Evolutionary conservation across 495 filamentous ascomycete species (phyloP).

Genomic region (Aspergillus nidulans): DNA sequence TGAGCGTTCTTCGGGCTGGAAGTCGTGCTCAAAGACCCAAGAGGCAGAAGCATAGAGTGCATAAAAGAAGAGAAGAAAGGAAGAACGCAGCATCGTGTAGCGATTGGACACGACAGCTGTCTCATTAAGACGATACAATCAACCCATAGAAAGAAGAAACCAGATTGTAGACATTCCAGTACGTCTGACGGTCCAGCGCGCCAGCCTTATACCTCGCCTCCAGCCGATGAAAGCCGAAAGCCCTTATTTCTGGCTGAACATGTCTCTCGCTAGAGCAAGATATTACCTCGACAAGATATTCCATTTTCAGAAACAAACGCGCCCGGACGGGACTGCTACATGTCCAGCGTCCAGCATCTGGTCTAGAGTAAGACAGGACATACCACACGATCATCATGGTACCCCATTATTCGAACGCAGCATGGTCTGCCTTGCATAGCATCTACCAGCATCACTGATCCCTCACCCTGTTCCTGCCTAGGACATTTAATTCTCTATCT

Average conservation of each 20-base stretch:
- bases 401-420: too few relatives aligned
- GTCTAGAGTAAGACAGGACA: too few relatives aligned
- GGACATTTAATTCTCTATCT: too few relatives aligned
- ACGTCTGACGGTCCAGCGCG: too few relatives aligned
- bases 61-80: background rate
- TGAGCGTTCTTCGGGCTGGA: background rate
- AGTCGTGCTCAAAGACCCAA: background rate
- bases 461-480: background rate
- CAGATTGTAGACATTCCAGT: background rate
- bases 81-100: background rate
- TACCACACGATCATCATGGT: too few relatives aligned
- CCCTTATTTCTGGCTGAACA: too few relatives aligned
- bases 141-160: background rate
- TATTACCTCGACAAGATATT: background rate
- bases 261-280: too few relatives aligned
- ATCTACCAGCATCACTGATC: background rate
- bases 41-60: background rate
- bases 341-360: too few relatives aligned
- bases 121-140: background rate
- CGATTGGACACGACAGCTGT: background rate
- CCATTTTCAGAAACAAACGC: background rate
- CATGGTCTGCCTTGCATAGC: too few relatives aligned
- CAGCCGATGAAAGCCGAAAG: too few relatives aligned
- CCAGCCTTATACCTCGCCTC: background rate
- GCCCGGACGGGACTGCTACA: background rate